phyloP scores from a whole-genome alignment of 192 early-diverging fungal species.

The Mortierella hygrophila region DNA sequence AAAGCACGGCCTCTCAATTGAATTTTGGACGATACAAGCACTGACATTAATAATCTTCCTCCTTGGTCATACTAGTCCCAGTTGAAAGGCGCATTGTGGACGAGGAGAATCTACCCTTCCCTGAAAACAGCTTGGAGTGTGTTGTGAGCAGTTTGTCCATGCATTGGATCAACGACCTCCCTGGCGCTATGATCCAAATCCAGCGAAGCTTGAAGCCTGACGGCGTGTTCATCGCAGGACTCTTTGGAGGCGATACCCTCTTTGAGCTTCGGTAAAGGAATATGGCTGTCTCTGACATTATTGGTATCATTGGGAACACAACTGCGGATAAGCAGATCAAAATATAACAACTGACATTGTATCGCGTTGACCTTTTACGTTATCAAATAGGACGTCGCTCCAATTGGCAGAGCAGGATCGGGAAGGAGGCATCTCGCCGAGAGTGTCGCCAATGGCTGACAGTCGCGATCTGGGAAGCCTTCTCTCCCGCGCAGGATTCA shows the following conservation, averaged over 20 bases:
- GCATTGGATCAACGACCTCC: slow-evolving; percentile 98
- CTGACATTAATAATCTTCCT: neutral
- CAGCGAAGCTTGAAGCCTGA: slow-evolving; percentile 89
- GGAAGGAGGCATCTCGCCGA: slow-evolving; percentile 88
- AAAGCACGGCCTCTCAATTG: neutral
- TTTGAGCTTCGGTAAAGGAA: slow-evolving; percentile 83
- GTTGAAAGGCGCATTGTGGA: slow-evolving; percentile 85
- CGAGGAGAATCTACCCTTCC: slow-evolving; percentile 88
- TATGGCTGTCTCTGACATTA: neutral
- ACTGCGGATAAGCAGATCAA: neutral
- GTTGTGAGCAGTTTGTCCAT: slow-evolving; percentile 88
- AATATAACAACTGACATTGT: neutral
- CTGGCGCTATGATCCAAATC: slow-evolving; percentile 88
- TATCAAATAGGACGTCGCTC: slow-evolving; percentile 76
- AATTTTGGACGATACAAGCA: neutral
- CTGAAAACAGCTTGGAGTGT: slow-evolving; percentile 87
- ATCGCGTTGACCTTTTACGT: neutral
- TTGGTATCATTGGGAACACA: neutral
- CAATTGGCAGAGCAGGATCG: slow-evolving; percentile 95
- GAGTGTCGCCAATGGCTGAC: slow-evolving; percentile 92
- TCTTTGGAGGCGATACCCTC: slow-evolving; percentile 96
- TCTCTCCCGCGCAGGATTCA: slow-evolving; percentile 87
- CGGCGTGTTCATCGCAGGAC: slow-evolving; percentile 92
- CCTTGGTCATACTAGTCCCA: slow-evolving; percentile 61
- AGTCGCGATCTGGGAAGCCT: slow-evolving; percentile 82